Conservation (phyloP, 163 green algal genomes). For the Trebouxiophyceae sp. region DNA sequence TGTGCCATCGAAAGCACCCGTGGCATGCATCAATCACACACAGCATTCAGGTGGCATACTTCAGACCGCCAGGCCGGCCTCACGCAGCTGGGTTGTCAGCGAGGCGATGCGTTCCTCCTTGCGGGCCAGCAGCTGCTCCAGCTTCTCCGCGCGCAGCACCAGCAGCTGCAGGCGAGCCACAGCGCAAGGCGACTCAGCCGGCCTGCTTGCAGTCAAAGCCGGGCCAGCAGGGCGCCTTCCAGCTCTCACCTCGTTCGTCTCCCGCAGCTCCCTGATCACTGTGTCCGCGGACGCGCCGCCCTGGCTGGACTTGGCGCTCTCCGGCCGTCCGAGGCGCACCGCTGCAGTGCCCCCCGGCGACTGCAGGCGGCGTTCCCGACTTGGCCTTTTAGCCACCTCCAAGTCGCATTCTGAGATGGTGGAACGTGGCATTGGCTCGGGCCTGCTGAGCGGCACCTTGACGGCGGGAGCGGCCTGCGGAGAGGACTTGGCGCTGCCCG, state of each 20-base stretch:
- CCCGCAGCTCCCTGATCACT: slow-evolving; percentile 56
- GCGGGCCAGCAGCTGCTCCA: slow-evolving; percentile 88
- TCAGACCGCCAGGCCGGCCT: no score
- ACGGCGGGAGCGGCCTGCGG: no score
- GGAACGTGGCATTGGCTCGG: not conserved
- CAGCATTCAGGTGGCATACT: no score
- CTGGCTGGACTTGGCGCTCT: slow-evolving; percentile 7
- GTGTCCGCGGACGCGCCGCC: not conserved
- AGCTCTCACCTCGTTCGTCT: slow-evolving; percentile 64
- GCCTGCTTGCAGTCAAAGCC: not conserved
- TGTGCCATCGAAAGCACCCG: no score
- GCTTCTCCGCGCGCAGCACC: slow-evolving; percentile 82
- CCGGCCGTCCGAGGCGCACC: slow-evolving; percentile 13
- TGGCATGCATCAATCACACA: no score
- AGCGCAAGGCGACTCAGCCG: not conserved
- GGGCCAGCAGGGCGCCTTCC: not conserved
- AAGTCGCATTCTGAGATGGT: slow-evolving; percentile 1
- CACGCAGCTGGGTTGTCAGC: slow-evolving; percentile 62
- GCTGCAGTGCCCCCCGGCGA: slow-evolving; percentile 10
- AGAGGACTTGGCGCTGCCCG: no score
- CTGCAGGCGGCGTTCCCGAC: slow-evolving; percentile 1
- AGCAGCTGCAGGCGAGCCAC: slow-evolving; percentile 59
- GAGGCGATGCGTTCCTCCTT: slow-evolving; percentile 92
- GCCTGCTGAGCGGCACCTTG: no score
- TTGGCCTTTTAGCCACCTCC: not conserved